Base-by-base conservation (phyloP, 202 grass and related monocot genomes). In the Thinopyrum obtusiflorum region DNA sequence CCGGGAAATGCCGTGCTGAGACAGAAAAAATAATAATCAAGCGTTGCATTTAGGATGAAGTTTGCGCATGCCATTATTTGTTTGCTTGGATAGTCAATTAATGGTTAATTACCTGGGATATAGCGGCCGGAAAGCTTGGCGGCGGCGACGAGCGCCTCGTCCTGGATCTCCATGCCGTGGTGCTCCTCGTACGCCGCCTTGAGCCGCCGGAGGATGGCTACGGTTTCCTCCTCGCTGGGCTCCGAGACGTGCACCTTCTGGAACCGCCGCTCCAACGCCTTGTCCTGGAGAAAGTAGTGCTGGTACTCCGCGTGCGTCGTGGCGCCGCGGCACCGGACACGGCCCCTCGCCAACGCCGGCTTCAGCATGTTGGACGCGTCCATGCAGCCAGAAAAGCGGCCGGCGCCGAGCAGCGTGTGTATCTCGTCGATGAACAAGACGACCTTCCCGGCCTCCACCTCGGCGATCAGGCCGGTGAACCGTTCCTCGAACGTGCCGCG, bases 341-440 rank as follows among this genome's bases (percentile, higher is more conserved):
- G 68, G 6, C 68, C 36, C 68, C 68, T 71, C 36, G 36, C 68
- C 68, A 71, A n/a, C 68, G 68, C 68, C 5, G 68, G 68, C 68
- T 71, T 71, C 68, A 71, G 68, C 68, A 71, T 71, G 36, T 71
- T 71, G n/a, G 68, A 3, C n/a, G 68, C 68, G 11, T 71, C 68
- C n/a, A 71, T 71, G 68, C 9, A 40, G 68, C 68, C 35, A 37
- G 68, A 40, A 3, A 21, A 14, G 35, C 35, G n/a, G 0, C 68
- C 68, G 9, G 68, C 68, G 11, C 68, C 68, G 11, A 71, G 68
- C 35, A 71, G 68, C 36, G 39, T 71, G 68, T 71, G 68, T 40
- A 71, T 71, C 36, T 71, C 68, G 36, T 71, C 68, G 5, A 70
- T 11, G 67, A 70, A 70, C 20, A 70, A 4, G 33, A 70, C 67